Evolutionary conservation across 306 rosid species (phyloP), one percentile per base, ranked within the genome.

Genomic region (Cucumis cinereus): DNA sequence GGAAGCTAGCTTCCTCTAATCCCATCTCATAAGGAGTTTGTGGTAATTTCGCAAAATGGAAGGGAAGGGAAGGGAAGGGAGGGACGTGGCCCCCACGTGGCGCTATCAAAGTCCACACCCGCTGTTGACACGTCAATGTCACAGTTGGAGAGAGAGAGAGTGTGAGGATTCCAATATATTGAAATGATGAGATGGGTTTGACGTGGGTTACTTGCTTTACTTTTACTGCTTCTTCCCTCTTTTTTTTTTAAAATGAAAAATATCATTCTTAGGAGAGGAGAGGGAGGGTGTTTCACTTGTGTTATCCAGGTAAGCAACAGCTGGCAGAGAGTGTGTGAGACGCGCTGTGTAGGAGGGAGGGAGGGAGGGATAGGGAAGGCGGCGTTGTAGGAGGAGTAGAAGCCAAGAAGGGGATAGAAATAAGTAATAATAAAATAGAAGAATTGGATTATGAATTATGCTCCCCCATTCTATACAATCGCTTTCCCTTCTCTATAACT

Each of bases 41-140:
- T 40, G n/a, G 73, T 67, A n/a, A 41, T 43, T 68, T 54, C 8
- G 5, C 19, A 19, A 11, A 50, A 16, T 16, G 55, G 19, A 15
- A 22, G 62, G 30, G 7, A n/a, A 2, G 4, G 35, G 35, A 2
- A 2, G 12, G 62, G 15, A 10, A 17, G 33, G 8, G 9, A 2
- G 20, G 14, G 45, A 8, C 43, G 67, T 28, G 68, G 68, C 41
- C n/a, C 63, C 81, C 77, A 79, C 83, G 77, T 62, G 80, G 78
- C 77, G 77, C 70, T 57, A 20, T 36, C 81, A 60, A 62, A 60
- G 64, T 41, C 83, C 90, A 76, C 82, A 77, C 82, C 84, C n/a
- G 26, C 47, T 28, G 52, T 61, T 74, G 86, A 87, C 88, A 87
- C 86, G 86, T 87, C 83, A 67, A 82, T 45, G 56, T 87, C 86